Base-by-base conservation (phyloP, 352 stramenopile species). In the Halophytophthora batemanensis region DNA sequence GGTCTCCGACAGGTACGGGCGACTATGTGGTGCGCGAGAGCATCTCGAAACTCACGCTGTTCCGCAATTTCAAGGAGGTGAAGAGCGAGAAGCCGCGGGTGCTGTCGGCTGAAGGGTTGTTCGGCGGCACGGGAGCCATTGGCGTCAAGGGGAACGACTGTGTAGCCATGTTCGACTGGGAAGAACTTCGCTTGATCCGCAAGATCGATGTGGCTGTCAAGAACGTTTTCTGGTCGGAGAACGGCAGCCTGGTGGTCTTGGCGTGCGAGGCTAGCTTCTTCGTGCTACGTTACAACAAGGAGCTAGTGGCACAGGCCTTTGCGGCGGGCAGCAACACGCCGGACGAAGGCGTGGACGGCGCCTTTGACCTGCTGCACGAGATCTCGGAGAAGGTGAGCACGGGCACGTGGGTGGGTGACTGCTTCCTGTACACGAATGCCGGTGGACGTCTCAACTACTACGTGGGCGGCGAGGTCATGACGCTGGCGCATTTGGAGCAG, bases 381-480 rank as follows among this genome's bases (percentile, higher is more conserved):
- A 97, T 99, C 59, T 87, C 77, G 7, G 96, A 99, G 55, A 97
- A 82, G 44, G 93, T 99, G 36, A 85, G 87, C 23, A 98, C 91
- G 18, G 97, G 96, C 48, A 90, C 96, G 45, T 99, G 97, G 97
- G 96, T 99, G n/a, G 97, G 97, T 22, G 97, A 99, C 65, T 99
- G 96, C 77, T 99, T 99, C 74, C 77, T 99, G 52, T 99, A 98
- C 87, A 98, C 94, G 13, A 99, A 98, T 64, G 86, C 82, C 34
- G 72, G 71, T 28, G 86, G 88, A 5, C 77, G 95, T 23, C 77
- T 99, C 23, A 99, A 99, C 66, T 99, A 99, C 77, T 99, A 97
- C 64, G 96, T 99, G n/a, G 97, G 97, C 37, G 97, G 97, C n/a
- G 92, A 99, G 60, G 96, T 99, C 40, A 98, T 99, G 82, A 99